Base-by-base conservation (phyloP, 306 rosid genomes). In the Parietaria judaica region DNA sequence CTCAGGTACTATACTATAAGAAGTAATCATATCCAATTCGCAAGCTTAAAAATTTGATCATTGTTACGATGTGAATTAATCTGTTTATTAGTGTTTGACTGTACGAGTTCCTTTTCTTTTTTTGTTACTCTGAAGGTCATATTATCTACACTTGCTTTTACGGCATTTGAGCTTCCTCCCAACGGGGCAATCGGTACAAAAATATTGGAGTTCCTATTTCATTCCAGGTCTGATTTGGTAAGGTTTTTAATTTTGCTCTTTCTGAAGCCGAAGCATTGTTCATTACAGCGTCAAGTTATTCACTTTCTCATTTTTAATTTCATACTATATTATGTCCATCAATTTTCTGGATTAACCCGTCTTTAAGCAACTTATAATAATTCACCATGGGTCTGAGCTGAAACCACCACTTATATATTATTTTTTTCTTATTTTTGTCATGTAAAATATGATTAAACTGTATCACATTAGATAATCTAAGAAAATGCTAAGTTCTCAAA, bases 141-240 rank as follows among this genome's bases (percentile, higher is more conserved):
- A 66, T 72, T 92, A 66, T 92, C 90, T 69, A 92, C 99, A 65
- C 75, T 92, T 41, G 97, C 96, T 78, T 92, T 92, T 80, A 92
- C 96, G 54, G 94, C 99, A 60, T 92, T 92, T 75, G 99, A 92
- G 72, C 99, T 92, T 76, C 99, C 99, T 64, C 94, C 96, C 51
- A 92, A 92, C 74, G 95, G 88, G 56, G 99, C 99, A 51, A 66
- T 92, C 70, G 99, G 99, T 70, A 92, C 99, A 74, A 72, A 68
- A 74, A 77, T 92, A 38, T 74, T 92, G 88, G 75, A 83, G 71
- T 92, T 82, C 68, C 94, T 92, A 72, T 92, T 92, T 77, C 89
- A 92, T 78, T 89, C 99, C 9, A 82, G 95, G 80, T 64, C 99
- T 79, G 99, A 92, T 77, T 83, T 92, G 94, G 97, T 92, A 72